Evolutionary conservation across 1,284 basidiomycete genomes (phyloP).

Genomic region (Leccinum subatratum): DNA sequence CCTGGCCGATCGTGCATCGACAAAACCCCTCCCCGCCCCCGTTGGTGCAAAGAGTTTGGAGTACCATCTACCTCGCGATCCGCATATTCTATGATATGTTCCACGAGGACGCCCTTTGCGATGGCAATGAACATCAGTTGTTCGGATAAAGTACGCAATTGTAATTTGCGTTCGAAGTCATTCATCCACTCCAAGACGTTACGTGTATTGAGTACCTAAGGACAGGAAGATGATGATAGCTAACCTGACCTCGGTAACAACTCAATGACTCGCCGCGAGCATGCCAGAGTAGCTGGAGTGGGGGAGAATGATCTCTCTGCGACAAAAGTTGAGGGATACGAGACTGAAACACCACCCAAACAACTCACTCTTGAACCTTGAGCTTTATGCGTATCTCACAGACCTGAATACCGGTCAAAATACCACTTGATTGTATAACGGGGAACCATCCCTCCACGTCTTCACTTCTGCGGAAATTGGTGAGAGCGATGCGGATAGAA

Average conservation of each 20-base stretch:
- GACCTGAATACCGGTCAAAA: conserved; percentile 51
- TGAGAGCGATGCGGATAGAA: conserved; percentile 57
- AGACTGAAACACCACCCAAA: conserved; percentile 1
- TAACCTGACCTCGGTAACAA: not conserved
- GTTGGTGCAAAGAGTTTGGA: too few species aligned
- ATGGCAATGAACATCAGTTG: conserved; percentile 67
- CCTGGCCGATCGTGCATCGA: too few species aligned
- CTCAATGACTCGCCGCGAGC: conserved; percentile 42
- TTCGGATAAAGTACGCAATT: conserved; percentile 54
- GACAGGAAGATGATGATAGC: conserved; percentile 7
- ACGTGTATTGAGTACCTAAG: conserved; percentile 54
- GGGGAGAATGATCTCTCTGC: conserved; percentile 72
- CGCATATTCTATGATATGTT: conserved; percentile 63
- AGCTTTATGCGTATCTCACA: conserved; percentile 73
- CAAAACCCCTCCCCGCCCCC: too few species aligned
- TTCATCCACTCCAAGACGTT: conserved; percentile 72
- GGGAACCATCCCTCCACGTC: conserved; percentile 79
- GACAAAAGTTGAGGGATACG: conserved; percentile 17
- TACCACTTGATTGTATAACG: conserved; percentile 50
- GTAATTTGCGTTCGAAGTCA: conserved; percentile 63
- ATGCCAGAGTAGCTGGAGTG: conserved; percentile 52
- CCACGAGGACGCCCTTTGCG: conserved; percentile 57
- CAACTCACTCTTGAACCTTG: conserved; percentile 68
- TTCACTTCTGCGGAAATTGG: conserved; percentile 69
- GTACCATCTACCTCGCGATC: conserved; percentile 52